Base-by-base conservation (phyloP, 2,329 filamentous ascomycete genomes). In the Ophiocordyceps camponoti-rufipedis region DNA sequence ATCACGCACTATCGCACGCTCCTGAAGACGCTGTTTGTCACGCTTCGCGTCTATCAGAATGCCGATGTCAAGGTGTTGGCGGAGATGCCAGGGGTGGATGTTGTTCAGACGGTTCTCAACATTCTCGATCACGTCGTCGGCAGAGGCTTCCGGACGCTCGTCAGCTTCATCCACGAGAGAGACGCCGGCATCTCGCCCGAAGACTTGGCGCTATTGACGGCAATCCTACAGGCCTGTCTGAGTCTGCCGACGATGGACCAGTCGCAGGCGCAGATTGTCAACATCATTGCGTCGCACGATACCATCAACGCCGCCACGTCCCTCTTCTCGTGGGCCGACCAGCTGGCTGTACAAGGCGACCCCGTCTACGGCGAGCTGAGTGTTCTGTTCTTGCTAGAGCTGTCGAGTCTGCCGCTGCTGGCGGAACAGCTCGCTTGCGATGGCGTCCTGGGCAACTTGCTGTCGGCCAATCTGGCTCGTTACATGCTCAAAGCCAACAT, bases 301-400 rank as follows among this genome's bases (percentile, higher is more conserved):
- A 80, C 81, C 1, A 72, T 85, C 42, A 83, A 89, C 54, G 83
- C 87, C 49, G 88, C 87, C 1, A 80, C 82, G 6, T 86, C 84
- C 32, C 72, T 98, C 5, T 96, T 89, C 62, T 94, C 87, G 0
- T 98, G 91, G 91, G 78, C 89, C 4, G 87, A 96, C 60, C 78
- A 81, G 52, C 71, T 96, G 23, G 75, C 82, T 0, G 72, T 82
- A 33, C 74, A 82, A 47, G 78, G 80, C 28, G 89, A 96, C 57
- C 89, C 91, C 0, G 70, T 96, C 29, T 96, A 95, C 60, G 91
- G 88, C 51, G 88, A 95, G 58, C 74, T 95, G n/a, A 85, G 84
- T 54, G 73, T 94, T 39, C 72, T 88, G 28, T 93, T 96, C 62
- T 71, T 98, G 13, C 76, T 94, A 19, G 85, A 94, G 52, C 72